Conservation (phyloP, 305 asterid genomes). For the Fraxinus latifolia region DNA sequence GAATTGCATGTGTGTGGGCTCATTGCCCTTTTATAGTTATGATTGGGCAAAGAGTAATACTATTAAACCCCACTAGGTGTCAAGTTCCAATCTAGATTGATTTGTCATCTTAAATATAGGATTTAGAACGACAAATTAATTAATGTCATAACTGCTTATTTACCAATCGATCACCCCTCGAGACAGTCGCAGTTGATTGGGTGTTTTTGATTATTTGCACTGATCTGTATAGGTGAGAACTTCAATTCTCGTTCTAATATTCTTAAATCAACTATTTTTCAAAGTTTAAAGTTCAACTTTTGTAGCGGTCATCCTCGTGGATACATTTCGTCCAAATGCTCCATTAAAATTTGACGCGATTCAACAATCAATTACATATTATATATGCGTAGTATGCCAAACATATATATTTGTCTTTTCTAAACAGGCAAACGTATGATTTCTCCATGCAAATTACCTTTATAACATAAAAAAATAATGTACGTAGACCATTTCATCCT, state of each 20-base stretch:
- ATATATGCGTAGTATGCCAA: not conserved
- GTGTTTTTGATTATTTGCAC: not conserved
- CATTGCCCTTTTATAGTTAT: not conserved
- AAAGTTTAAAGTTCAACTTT: not conserved
- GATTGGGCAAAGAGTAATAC: not conserved
- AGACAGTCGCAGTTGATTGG: not conserved
- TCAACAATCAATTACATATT: not conserved
- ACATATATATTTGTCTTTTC: not conserved
- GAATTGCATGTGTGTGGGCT: constrained; percentile 17
- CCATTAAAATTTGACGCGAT: not conserved
- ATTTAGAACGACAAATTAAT: not conserved
- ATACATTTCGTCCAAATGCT: not conserved
- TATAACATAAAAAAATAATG: not conserved
- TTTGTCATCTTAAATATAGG: not conserved
- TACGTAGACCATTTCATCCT: not conserved
- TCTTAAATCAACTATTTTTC: not conserved
- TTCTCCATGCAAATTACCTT: not conserved
- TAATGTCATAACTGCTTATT: not conserved
- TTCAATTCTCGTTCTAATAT: not conserved
- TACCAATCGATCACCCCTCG: not conserved
- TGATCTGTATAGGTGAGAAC: not conserved
- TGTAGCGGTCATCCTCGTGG: not conserved
- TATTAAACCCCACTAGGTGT: not conserved
- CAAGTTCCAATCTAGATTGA: not conserved
- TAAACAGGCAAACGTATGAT: not conserved